Evolutionary conservation across 106 monocot genomes (phyloP).

Genomic region (Phalaenopsis equestris): DNA sequence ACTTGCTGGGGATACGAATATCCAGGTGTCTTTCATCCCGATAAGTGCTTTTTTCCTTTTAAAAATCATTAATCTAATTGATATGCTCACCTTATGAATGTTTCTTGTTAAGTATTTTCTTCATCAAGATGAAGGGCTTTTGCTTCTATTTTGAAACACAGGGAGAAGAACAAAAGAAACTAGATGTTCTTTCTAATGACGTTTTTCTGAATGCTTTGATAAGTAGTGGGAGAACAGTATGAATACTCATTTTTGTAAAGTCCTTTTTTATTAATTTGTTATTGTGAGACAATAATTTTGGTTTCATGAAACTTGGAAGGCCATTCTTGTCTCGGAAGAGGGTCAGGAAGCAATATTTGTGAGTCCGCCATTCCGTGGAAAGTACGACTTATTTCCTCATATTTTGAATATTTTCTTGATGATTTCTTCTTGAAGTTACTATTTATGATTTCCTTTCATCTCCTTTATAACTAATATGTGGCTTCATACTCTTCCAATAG

Average conservation of each 20-base stretch:
- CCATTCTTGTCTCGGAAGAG: conserved; percentile 94
- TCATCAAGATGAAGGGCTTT: neutral
- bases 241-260: neutral
- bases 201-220: conserved; percentile 89
- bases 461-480: neutral
- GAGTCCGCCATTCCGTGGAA: conserved; percentile 76
- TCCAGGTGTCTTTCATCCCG: conserved; percentile 48
- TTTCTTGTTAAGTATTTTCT: neutral
- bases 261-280: neutral
- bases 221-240: conserved; percentile 90
- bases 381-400: conserved; percentile 24
- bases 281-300: neutral
- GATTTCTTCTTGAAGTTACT: neutral
- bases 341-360: conserved; percentile 93
- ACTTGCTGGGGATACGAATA: conserved; percentile 84
- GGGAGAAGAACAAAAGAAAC: conserved; percentile 99
- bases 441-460: neutral
- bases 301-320: conserved; percentile 26
- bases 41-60: neutral
- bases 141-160: conserved; percentile 13
- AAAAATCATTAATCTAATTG: neutral
- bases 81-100: neutral
- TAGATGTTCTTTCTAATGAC: conserved; percentile 96
- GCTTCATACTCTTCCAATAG: neutral
- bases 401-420: neutral